Conservation (phyloP, 2,329 filamentous ascomycete species). For the Talaromyces sp. region DNA sequence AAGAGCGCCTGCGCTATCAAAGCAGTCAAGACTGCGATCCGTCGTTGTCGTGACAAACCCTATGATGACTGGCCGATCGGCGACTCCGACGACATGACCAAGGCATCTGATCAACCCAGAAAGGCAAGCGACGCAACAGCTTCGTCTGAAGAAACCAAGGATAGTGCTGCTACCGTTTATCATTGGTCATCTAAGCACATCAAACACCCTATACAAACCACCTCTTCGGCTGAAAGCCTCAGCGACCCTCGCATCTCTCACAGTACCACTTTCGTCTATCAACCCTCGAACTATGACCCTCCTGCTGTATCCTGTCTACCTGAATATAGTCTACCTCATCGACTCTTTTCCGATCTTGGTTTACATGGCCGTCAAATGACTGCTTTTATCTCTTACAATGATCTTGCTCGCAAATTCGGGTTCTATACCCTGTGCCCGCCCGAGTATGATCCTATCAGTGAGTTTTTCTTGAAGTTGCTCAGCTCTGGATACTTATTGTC, state of each 20-base stretch:
- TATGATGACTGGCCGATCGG: background rate
- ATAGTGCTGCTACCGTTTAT: conserved; percentile 32
- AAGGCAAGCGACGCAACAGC: conserved; percentile 33
- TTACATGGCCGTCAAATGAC: conserved; percentile 25
- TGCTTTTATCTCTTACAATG: conserved; percentile 31
- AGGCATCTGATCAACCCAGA: conserved; percentile 21
- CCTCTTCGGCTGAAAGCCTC: background rate
- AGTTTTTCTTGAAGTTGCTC: background rate
- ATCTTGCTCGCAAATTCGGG: conserved; percentile 24
- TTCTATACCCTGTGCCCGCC: conserved; percentile 22
- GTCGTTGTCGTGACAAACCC: background rate
- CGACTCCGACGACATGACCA: background rate
- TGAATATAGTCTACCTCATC: conserved; percentile 22
- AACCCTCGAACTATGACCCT: conserved; percentile 16
- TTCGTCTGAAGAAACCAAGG: conserved; percentile 31
- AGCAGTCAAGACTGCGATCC: conserved; percentile 10
- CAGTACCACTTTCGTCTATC: conserved; percentile 2
- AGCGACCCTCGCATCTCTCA: background rate
- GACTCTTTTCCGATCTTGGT: conserved; percentile 23
- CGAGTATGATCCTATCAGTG: conserved; percentile 18
- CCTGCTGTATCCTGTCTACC: conserved; percentile 23
- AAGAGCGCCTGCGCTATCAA: conserved; percentile 2
- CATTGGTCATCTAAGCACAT: conserved; percentile 31
- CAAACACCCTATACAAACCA: conserved; percentile 25
- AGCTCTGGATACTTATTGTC: background rate